Evolutionary conservation across 108 stramenopile species (phyloP), one percentile per base, ranked within the genome.

Genomic region (Epithemia pelagica): DNA sequence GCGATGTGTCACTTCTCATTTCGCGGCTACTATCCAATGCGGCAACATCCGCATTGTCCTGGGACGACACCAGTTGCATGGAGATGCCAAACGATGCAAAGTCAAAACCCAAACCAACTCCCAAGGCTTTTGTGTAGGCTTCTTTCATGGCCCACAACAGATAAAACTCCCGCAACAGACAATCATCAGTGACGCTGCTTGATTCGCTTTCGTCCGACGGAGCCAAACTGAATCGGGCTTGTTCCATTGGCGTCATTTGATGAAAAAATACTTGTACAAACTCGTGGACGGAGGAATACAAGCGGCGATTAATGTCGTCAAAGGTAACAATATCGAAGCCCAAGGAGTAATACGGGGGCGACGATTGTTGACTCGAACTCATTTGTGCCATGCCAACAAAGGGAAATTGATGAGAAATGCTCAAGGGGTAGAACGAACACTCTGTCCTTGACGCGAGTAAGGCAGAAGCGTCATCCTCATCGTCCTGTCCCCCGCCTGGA

Each of bases 141-240:
- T 93, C 92, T 62, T 93, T 93, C 64, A 87, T 86, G 32, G 85
- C 66, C 92, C 92, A 93, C 24, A 85, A 79, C 8, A 93, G 31
- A 46, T 78, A 89, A 37, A 93, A 89, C 55, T 93, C 92, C 37
- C 61, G 58, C 1, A 85, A 59, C 57, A 54, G 61, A 46, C 59
- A 59, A 33, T 66, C 66, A 32, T 76, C 75, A 30, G 58, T 86
- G 69, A 59, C 55, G 24, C 21, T 30, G 21, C 5, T 30, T 2
- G 28, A 54, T 46, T 29, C 24, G 37, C 58, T 37, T 56, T 70
- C 32, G 15, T 29, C 19, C 88, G 85, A n/a, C 74, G 25, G 18
- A 66, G 54, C 91, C 86, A 89, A 68, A 89, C 88, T 52, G 62
- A 74, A 18, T 71, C 24, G 0, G 88, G 81, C 62, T 86, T 88